phyloP scores from a whole-genome alignment of 257 asterid species.

The Datura wrightii region DNA sequence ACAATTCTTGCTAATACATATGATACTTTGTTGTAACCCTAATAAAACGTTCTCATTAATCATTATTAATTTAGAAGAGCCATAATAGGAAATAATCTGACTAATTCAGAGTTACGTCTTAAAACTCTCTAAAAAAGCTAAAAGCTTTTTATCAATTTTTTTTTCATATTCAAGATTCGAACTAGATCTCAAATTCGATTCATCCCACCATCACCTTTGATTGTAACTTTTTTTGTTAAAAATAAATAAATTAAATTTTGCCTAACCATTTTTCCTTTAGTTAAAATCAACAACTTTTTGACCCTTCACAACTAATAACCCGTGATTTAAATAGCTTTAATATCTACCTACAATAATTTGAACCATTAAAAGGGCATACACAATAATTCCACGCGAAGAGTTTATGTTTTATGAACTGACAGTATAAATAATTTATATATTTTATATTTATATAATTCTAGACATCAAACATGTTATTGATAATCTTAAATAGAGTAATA shows the following conservation, averaged over 20 bases:
- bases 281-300: constrained; percentile 1
- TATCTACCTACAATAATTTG: background rate
- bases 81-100: background rate
- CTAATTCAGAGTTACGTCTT: background rate
- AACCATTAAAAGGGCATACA: background rate
- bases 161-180: background rate
- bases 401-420: background rate
- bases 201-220: background rate
- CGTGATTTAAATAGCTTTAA: background rate
- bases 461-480: background rate
- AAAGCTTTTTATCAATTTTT: background rate
- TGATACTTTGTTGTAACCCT: background rate
- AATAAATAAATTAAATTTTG: background rate
- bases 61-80: background rate
- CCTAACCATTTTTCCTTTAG: background rate
- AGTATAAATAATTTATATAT: background rate
- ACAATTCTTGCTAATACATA: background rate
- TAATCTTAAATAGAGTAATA: background rate
- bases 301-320: background rate
- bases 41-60: background rate
- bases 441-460: background rate
- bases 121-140: background rate
- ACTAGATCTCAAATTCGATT: background rate
- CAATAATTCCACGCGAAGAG: background rate
- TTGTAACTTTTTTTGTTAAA: background rate